A percentile compares a stretch with the other conserved stretches of the same genome.
These are phyloP conservation scores for Colletotrichum lentis DNA, from an alignment of 2,329 filamentous ascomycete genomes.

Conservation along the genomic window DNA sequence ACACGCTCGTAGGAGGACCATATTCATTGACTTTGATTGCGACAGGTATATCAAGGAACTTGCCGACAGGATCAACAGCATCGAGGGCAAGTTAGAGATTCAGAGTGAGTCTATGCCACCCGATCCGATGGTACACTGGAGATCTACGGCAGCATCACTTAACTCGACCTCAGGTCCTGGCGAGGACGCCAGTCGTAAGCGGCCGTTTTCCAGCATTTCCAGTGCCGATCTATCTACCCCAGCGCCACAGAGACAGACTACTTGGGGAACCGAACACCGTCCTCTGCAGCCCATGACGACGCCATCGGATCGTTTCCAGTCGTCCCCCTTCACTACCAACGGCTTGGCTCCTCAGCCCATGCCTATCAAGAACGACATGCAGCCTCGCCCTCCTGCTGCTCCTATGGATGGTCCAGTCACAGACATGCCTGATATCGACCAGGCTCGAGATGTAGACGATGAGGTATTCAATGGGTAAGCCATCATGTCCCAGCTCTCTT, in stretches of 20 bases:
- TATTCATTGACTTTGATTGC: constrained; percentile 35
- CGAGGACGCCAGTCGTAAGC: constrained; percentile 44
- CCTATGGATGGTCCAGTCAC: constrained; percentile 49
- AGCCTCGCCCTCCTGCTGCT: constrained; percentile 49
- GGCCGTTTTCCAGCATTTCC: constrained; percentile 50
- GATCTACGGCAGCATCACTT: constrained; percentile 2
- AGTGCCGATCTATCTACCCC: constrained; percentile 48
- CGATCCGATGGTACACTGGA: background rate
- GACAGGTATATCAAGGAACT: constrained; percentile 87
- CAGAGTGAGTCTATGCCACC: constrained; percentile 45
- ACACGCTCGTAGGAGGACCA: background rate
- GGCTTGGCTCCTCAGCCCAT: constrained; percentile 58
- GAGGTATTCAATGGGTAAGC: constrained; percentile 56
- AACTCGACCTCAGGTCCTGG: constrained; percentile 30
- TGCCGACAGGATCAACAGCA: constrained; percentile 81
- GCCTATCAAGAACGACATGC: constrained; percentile 49
- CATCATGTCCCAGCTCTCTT: constrained; percentile 7
- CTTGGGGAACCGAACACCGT: constrained; percentile 59
- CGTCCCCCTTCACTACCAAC: constrained; percentile 49
- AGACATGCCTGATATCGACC: constrained; percentile 47
- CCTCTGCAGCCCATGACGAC: constrained; percentile 53
- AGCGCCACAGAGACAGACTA: constrained; percentile 52
- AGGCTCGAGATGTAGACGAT: constrained; percentile 53
- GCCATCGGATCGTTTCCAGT: constrained; percentile 44
- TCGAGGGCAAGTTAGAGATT: constrained; percentile 78